Evolutionary conservation across 1,139 yeast species (phyloP).

Genomic region (Saccharomyces hybrid): DNA sequence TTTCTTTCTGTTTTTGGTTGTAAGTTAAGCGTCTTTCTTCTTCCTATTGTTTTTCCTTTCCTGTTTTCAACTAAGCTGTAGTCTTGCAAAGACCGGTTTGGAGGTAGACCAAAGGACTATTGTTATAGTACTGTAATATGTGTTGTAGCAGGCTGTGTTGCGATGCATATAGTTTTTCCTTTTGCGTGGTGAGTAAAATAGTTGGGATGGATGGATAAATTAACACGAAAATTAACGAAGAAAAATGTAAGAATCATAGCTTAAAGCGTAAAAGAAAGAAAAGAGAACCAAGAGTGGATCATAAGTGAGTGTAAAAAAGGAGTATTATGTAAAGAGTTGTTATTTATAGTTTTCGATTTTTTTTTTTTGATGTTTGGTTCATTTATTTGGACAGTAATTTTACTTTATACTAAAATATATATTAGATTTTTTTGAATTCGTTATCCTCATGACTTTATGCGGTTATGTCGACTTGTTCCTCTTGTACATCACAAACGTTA

Average conservation of each 20-base stretch:
- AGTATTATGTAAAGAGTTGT: neutral
- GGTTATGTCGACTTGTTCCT: slow-evolving; percentile 42
- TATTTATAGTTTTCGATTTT: too few relatives aligned
- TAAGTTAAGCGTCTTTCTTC: too few relatives aligned
- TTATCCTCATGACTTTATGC: slow-evolving; percentile 11
- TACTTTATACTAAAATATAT: neutral
- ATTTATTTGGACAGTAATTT: neutral
- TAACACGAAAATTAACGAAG: neutral
- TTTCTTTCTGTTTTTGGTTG: too few relatives aligned
- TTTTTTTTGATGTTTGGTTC: neutral
- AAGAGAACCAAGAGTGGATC: neutral
- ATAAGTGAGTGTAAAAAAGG: neutral
- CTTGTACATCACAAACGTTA: slow-evolving; percentile 63
- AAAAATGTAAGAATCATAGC: neutral
- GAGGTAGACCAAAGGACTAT: too few relatives aligned
- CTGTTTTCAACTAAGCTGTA: neutral
- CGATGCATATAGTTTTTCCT: too few relatives aligned
- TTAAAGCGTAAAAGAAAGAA: neutral
- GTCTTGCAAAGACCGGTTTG: too few relatives aligned
- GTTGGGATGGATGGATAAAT: neutral
- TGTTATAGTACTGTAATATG: too few relatives aligned
- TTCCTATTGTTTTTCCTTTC: too few relatives aligned
- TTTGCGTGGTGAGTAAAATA: neutral
- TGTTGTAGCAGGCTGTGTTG: too few relatives aligned
- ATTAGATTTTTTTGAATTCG: neutral